Evolutionary conservation across 345 rosid genomes (phyloP).

Genomic region (Arabidopsis suecica): DNA sequence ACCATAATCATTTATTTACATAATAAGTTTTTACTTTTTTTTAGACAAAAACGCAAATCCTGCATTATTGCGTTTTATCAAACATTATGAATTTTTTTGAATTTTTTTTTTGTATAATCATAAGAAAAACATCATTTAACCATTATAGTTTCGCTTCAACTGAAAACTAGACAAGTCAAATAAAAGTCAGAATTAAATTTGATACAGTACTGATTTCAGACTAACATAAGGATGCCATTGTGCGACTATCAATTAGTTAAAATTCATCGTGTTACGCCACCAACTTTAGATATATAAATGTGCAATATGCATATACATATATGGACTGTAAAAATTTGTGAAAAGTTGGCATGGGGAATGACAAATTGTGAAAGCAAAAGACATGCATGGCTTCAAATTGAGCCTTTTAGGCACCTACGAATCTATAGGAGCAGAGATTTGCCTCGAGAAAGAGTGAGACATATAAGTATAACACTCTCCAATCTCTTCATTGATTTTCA

Average conservation of each 20-base stretch:
- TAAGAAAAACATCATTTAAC: too few relatives aligned
- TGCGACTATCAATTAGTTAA: slow-evolving; percentile 6
- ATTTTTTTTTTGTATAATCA: too few relatives aligned
- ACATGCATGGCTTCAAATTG: slow-evolving; percentile 46
- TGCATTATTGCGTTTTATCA: too few relatives aligned
- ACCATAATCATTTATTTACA: too few relatives aligned
- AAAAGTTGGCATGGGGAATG: slow-evolving; percentile 42
- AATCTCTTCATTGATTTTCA: slow-evolving; percentile 38
- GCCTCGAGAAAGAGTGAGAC: slow-evolving; percentile 41
- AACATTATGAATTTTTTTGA: too few relatives aligned
- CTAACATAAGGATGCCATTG: slow-evolving; percentile 18
- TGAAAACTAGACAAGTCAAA: slow-evolving; percentile 35
- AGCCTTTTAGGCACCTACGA: slow-evolving; percentile 41
- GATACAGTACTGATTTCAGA: neutral
- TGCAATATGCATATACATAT: slow-evolving; percentile 4
- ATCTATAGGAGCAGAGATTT: slow-evolving; percentile 45
- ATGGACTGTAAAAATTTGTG: slow-evolving; percentile 23
- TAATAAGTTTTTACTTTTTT: too few relatives aligned
- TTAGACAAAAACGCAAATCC: too few relatives aligned
- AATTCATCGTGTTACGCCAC: neutral
- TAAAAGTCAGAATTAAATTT: neutral
- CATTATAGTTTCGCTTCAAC: neutral
- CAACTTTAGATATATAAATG: slow-evolving; percentile 9
- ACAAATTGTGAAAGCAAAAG: slow-evolving; percentile 45
- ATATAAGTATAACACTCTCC: slow-evolving; percentile 21